Percentiles rank a stretch among this genome's conserved stretches.
Evolutionary conservation across 2,329 filamentous ascomycete genomes (phyloP).

Genomic region (Xylariaceae sp.): DNA sequence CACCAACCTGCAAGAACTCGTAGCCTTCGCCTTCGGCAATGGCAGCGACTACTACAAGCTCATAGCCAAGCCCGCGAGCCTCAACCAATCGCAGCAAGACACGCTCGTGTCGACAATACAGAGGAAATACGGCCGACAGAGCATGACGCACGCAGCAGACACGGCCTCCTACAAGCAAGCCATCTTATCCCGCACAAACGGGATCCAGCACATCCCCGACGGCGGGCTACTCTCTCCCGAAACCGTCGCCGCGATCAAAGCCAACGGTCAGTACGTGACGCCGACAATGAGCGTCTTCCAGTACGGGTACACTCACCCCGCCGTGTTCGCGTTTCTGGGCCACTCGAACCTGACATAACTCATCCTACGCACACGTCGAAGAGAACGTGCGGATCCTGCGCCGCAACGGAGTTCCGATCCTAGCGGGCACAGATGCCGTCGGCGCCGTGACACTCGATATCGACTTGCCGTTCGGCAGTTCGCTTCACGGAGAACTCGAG

Average conservation of each 20-base stretch:
- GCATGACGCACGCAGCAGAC: constrained; percentile 21
- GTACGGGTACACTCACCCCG: constrained; percentile 22
- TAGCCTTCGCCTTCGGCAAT: constrained; percentile 19
- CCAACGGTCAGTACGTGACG: constrained; percentile 18
- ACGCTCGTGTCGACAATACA: constrained; percentile 18
- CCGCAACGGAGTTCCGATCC: constrained; percentile 27
- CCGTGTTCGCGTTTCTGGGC: constrained; percentile 16
- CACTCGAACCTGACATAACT: constrained; percentile 13
- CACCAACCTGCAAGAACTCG: constrained; percentile 14
- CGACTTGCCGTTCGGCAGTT: constrained; percentile 20
- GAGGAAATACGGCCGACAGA: constrained; percentile 9
- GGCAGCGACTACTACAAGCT: constrained; percentile 22
- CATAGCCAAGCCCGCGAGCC: constrained; percentile 10
- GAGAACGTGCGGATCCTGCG: constrained; percentile 40
- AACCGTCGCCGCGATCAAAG: constrained; percentile 15
- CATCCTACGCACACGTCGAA: constrained; percentile 38
- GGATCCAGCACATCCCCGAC: constrained; percentile 25
- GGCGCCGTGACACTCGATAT: constrained; percentile 13
- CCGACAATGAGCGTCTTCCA: constrained; percentile 24
- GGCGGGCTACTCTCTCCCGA: constrained; percentile 17
- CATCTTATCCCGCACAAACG: constrained; percentile 17
- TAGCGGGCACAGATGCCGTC: constrained; percentile 31
- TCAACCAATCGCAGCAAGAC: constrained; percentile 20
- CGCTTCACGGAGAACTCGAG: constrained; percentile 27
- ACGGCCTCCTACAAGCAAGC: constrained; percentile 15